These are phyloP conservation scores for Kwoniella sp. DNA, from an alignment of 768 basidiomycete species.

Conservation along the genomic window DNA sequence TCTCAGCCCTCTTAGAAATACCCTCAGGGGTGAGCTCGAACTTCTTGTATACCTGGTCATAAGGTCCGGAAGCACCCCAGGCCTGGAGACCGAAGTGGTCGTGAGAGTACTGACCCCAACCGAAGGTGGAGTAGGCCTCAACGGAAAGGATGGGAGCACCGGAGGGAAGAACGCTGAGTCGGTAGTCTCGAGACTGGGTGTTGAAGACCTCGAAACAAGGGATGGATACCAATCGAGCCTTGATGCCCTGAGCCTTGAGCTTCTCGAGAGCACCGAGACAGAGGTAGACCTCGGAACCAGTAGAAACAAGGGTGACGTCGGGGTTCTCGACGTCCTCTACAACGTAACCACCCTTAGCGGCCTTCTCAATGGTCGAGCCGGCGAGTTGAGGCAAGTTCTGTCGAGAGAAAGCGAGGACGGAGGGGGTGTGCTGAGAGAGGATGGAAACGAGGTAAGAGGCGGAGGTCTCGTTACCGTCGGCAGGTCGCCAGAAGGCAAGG, in stretches of 20 bases:
- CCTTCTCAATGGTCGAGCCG: constrained; percentile 80
- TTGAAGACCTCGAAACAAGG: constrained; percentile 88
- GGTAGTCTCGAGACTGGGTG: constrained; percentile 76
- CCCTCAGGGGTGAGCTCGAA: constrained; percentile 53
- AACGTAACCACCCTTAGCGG: constrained; percentile 83
- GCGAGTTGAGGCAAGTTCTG: constrained; percentile 78
- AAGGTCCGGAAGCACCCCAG: constrained; percentile 90
- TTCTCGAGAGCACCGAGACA: constrained; percentile 81
- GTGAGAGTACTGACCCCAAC: constrained; percentile 88
- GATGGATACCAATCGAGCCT: constrained; percentile 78
- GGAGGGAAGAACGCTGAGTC: constrained; percentile 78
- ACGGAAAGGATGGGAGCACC: constrained; percentile 87
- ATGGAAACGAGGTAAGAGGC: constrained; percentile 83
- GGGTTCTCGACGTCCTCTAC: constrained; percentile 76
- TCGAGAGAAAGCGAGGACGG: constrained; percentile 56
- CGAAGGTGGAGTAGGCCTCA: constrained; percentile 76
- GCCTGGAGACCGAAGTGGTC: constrained; percentile 64
- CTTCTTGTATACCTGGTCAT: constrained; percentile 86
- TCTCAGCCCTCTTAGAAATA: constrained; percentile 78
- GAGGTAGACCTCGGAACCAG: constrained; percentile 81
- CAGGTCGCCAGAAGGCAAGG: constrained; percentile 78
- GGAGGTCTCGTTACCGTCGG: constrained; percentile 90
- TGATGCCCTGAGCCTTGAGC: constrained; percentile 75
- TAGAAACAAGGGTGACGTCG: constrained; percentile 84
- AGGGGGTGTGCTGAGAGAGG: constrained; percentile 73